Evolutionary conservation across 2,329 filamentous ascomycete genomes (phyloP).

Genomic region (Diaporthe helianthi): DNA sequence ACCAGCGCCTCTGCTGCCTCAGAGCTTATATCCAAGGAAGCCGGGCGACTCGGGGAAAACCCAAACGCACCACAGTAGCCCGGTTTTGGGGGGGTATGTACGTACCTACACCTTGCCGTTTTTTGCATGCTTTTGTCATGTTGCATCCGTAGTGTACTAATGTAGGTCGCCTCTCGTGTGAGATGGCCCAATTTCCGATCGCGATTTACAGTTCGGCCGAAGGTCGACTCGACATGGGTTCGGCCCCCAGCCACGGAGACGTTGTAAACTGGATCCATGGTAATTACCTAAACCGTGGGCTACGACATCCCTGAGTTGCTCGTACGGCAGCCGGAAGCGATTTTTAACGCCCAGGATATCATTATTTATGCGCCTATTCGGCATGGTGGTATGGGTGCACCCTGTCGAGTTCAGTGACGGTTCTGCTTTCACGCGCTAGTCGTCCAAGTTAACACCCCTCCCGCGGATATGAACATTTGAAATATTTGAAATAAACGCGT

Average conservation of each 20-base stretch:
- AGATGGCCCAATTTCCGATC: slow-evolving; percentile 7
- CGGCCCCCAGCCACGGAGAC: background rate
- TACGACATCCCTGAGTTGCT: too few relatives aligned
- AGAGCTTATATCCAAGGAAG: background rate
- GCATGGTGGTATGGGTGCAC: too few relatives aligned
- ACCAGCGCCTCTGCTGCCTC: too few relatives aligned
- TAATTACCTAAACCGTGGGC: too few relatives aligned
- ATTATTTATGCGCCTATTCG: too few relatives aligned
- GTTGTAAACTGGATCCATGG: background rate
- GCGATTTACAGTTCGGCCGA: background rate
- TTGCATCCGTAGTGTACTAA: slow-evolving; percentile 18
- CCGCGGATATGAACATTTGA: too few relatives aligned
- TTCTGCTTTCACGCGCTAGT: too few relatives aligned
- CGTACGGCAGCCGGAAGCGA: background rate
- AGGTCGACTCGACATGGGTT: background rate
- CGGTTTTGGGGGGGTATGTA: too few relatives aligned
- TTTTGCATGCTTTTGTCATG: background rate
- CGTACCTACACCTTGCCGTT: too few relatives aligned
- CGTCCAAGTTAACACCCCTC: too few relatives aligned
- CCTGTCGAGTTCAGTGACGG: background rate
- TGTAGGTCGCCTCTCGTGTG: background rate
- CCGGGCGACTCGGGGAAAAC: background rate
- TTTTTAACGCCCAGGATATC: background rate
- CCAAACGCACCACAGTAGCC: too few relatives aligned
- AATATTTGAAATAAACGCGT: background rate